A percentile compares a stretch with the other conserved stretches of the same genome.
These are phyloP conservation scores for Cyberlindnera galapagoensis DNA, from an alignment of 805 yeast genomes.

Conservation along the genomic window DNA sequence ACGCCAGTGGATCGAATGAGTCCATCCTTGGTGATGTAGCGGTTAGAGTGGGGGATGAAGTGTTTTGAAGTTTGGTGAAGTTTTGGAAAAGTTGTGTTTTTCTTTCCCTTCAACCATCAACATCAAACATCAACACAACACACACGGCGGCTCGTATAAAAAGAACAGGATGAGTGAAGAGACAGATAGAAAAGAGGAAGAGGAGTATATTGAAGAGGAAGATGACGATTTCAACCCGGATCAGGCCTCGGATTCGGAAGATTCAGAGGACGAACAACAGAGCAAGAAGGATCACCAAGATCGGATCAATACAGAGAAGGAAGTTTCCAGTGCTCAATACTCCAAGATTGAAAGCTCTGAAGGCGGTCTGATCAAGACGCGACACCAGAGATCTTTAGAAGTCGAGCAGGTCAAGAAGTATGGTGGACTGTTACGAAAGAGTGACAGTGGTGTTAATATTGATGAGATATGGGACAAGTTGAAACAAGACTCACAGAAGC, in stretches of 20 bases:
- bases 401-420: slow-evolving; percentile 23
- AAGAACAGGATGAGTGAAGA: slow-evolving; percentile 3
- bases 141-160: neutral
- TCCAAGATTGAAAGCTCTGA: slow-evolving; percentile 45
- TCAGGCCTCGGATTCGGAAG: slow-evolving; percentile 46
- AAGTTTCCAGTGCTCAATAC: slow-evolving; percentile 30
- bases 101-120: too few relatives aligned
- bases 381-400: slow-evolving; percentile 53
- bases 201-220: slow-evolving; percentile 47
- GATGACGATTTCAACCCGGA: slow-evolving; percentile 48
- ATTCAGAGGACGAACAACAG: slow-evolving; percentile 19
- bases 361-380: slow-evolving; percentile 66
- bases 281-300: slow-evolving; percentile 30
- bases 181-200: slow-evolving; percentile 24
- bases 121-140: neutral
- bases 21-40: too few relatives aligned
- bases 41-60: too few relatives aligned
- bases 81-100: too few relatives aligned
- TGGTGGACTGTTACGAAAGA: too few relatives aligned
- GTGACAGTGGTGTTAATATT: slow-evolving; percentile 31
- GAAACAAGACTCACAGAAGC: slow-evolving; percentile 29
- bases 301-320: slow-evolving; percentile 29
- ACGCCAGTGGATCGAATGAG: slow-evolving; percentile 33
- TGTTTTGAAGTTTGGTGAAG: too few relatives aligned
- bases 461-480: slow-evolving; percentile 51